Evolutionary conservation across 257 asterid species (phyloP), one percentile per base, ranked within the genome.

Genomic region (Primulina huaijiensis): DNA sequence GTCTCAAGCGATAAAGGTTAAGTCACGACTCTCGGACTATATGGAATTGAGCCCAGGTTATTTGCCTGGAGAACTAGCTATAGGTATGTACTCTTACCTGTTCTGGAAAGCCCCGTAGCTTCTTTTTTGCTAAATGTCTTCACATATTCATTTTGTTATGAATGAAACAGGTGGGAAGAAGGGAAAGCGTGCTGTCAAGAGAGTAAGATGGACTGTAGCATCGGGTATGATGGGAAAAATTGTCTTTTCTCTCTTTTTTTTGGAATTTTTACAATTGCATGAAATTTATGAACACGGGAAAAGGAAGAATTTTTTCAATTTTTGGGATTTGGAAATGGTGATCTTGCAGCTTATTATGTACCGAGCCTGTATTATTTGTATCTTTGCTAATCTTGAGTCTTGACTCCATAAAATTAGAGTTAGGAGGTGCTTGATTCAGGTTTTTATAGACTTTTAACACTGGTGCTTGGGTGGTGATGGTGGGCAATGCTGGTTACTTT

Each of bases 41-140:
- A 83, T 89, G 30, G 76, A 30, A 53, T 76, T 86, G 82, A 85
- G 66, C 52, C 52, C 78, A 0, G 83, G 75, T 63, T 79, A 87
- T 76, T 70, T 86, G 68, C 96, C 96, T 6, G 92, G 86, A 33
- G 53, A 92, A 76, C 82, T 89, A 70, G 89, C 82, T 31, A 72
- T 70, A 84, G 91, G 90, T 82, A 37, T 61, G 70, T 78, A 30
- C 61, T 65, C 60, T 50, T 59, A 62, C 55, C 40, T 62, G 17
- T 52, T 1, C 23, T 31, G 6, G 4, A 31, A 6, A 31, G 35
- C 25, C 68, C 33, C 14, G 20, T 60, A 67, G 62, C 37, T 17
- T 65, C 50, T 1, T 14, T 35, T 56, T 58, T 69, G 21, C 62
- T 3, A 10, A 63, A 73, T 30, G 60, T 63, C 37, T 55, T 31